Percentiles rank a stretch among this genome's conserved stretches.
These are phyloP conservation scores for Cryphonectria japonica DNA, from an alignment of 2,329 filamentous ascomycete genomes.

Conservation along the genomic window DNA sequence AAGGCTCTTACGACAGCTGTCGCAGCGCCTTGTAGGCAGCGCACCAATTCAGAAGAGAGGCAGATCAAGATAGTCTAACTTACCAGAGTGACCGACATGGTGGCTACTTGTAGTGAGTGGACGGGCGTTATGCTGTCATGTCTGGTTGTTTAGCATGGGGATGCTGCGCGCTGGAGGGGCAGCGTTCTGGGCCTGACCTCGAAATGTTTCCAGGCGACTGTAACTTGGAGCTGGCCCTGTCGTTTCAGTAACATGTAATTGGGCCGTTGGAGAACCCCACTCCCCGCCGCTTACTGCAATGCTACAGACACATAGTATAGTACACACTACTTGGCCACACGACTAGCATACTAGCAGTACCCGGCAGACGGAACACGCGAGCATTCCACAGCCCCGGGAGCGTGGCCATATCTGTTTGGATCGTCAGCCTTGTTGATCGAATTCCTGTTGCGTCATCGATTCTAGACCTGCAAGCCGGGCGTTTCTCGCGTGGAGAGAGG, in stretches of 20 bases:
- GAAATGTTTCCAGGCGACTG: background rate
- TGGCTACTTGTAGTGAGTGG: background rate
- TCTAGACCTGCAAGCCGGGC: background rate
- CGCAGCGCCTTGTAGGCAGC: too few relatives aligned
- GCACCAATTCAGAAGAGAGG: background rate
- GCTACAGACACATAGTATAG: background rate
- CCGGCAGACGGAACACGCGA: conserved; percentile 11
- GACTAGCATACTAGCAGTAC: background rate
- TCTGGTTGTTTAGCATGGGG: background rate
- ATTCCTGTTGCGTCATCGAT: background rate
- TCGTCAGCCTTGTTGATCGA: background rate
- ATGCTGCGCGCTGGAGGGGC: conserved; percentile 8
- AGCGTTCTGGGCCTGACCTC: background rate
- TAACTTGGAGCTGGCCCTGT: conserved; percentile 6
- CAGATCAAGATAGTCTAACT: background rate
- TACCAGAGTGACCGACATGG: conserved; percentile 14
- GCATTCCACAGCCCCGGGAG: conserved; percentile 5
- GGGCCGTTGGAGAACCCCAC: background rate
- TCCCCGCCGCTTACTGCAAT: background rate
- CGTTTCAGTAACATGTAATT: conserved; percentile 11
- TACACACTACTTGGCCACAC: background rate
- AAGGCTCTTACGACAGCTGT: background rate
- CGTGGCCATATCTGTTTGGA: background rate
- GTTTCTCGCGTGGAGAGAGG: background rate
- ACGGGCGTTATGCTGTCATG: background rate